Conservation (phyloP, 306 rosid genomes). For the Parietaria judaica region DNA sequence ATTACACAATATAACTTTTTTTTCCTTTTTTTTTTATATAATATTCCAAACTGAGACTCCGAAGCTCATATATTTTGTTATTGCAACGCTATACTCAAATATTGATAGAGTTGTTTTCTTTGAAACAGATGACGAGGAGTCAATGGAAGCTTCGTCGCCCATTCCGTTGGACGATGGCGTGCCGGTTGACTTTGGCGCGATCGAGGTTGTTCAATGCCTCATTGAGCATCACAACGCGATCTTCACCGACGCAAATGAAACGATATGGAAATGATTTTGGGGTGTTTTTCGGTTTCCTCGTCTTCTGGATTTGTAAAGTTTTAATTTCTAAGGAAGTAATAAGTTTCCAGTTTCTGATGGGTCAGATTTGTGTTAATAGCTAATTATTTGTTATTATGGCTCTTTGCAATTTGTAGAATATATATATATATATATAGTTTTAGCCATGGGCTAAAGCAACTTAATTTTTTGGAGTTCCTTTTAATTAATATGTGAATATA, state of each 20-base stretch:
- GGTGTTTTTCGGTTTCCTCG: background rate
- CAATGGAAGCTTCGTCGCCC: slow-evolving; percentile 57
- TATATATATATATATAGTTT: too few relatives aligned
- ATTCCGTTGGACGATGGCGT: slow-evolving; percentile 91
- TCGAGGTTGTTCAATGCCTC: slow-evolving; percentile 91
- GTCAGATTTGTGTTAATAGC: too few relatives aligned
- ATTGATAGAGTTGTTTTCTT: background rate
- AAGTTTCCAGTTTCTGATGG: background rate
- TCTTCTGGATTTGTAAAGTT: too few relatives aligned
- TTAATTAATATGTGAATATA: too few relatives aligned
- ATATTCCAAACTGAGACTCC: too few relatives aligned
- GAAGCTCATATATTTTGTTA: background rate
- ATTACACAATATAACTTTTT: too few relatives aligned
- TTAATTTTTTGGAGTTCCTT: too few relatives aligned
- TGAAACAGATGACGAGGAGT: slow-evolving; percentile 55
- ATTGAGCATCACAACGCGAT: slow-evolving; percentile 88
- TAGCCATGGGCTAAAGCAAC: too few relatives aligned
- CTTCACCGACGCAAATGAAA: slow-evolving; percentile 93
- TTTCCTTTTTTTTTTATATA: background rate
- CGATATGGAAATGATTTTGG: slow-evolving; percentile 65
- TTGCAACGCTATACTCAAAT: background rate
- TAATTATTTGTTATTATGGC: too few relatives aligned
- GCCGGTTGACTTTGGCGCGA: slow-evolving; percentile 71
- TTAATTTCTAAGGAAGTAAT: slow-evolving; percentile 5
- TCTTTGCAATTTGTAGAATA: too few relatives aligned